phyloP scores from a whole-genome alignment of 1,139 yeast species.

The Yamadazyma dushanensis region DNA sequence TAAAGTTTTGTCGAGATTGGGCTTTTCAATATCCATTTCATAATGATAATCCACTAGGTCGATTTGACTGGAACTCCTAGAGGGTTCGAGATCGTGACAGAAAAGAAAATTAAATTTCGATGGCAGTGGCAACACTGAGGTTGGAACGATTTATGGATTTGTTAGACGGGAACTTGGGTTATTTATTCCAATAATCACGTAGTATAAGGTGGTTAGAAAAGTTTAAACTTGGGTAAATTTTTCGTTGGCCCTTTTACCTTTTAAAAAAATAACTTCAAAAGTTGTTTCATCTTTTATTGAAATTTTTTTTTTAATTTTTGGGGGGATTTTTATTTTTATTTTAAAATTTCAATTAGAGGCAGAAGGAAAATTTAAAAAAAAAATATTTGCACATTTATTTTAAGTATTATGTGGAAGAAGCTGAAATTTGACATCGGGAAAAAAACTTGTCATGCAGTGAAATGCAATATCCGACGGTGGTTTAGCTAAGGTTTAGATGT shows the following conservation, averaged over 20 bases:
- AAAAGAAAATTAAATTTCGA: neutral
- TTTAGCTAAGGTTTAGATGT: no score
- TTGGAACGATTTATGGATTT: neutral
- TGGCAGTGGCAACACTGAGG: neutral
- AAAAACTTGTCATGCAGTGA: no score
- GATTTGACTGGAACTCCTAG: no score
- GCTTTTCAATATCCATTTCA: conserved; percentile 8
- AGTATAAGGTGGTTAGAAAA: conserved; percentile 1
- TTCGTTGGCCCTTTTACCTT: conserved; percentile 3
- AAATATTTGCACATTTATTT: no score
- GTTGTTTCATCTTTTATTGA: conserved; percentile 6
- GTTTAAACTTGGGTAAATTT: conserved; percentile 1
- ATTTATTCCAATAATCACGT: neutral
- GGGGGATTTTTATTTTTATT: no score
- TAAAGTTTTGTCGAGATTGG: conserved; percentile 3
- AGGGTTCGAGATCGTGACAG: no score
- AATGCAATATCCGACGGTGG: no score
- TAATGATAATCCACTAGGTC: neutral
- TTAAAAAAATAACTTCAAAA: conserved; percentile 2
- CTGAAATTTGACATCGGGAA: no score
- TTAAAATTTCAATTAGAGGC: no score
- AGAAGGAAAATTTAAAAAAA: no score
- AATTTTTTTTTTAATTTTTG: conserved; percentile 2
- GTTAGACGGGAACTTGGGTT: neutral
- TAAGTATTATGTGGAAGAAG: no score